Evolutionary conservation across 2,329 filamentous ascomycete species (phyloP), one percentile per base, ranked within the genome.

Genomic region (Epichloe uncinata): DNA sequence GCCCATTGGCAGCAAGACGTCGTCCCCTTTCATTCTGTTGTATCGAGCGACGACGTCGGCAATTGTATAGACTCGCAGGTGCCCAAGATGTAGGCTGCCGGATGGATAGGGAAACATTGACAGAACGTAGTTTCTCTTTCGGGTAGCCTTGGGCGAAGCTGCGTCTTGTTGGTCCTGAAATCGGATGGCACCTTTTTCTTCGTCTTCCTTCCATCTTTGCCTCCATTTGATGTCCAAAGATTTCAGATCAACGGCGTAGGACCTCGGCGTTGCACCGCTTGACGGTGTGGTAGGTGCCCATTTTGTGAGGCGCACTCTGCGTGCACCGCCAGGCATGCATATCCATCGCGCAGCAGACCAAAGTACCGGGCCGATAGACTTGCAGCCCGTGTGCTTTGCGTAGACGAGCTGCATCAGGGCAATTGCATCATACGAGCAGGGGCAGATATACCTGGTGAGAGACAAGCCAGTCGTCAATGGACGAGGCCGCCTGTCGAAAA

Each of bases 41-140:
- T 83, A 94, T 49, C 89, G 78, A 13, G 87, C 81, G 48, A 95
- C 69, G 9, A 90, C 85, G 69, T 95, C 89, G 53, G 88, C 87
- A 55, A 95, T 93, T 37, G 88, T 87, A 70, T 95, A 95, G 46
- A 94, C 87, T 44, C 89, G 82, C 38, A 95, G 71, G 64, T 95
- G 89, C 13, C 89, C 89, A 53, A 95, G 80, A 64, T 95, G 89
- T 30, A 95, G 75, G 33, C 81, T 82, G 33, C 89, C 89, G 0
- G 89, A 95, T 1, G 89, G 89, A 63, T 95, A 95, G 0, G 89
- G 89, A 62, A 95, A 95, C 89, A 95, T 95, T 56, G 89, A 84
- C 49, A 95, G 73, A 54, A 95, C 79, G 63, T 91, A 95, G 65
- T 73, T 50, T 8, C 22, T 47, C 33, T 46, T 50, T 11, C 13